Evolutionary conservation across 78 protist genomes (phyloP), one percentile per base, ranked within the genome.

Genomic region (Dictyostelium brefeldianum): DNA sequence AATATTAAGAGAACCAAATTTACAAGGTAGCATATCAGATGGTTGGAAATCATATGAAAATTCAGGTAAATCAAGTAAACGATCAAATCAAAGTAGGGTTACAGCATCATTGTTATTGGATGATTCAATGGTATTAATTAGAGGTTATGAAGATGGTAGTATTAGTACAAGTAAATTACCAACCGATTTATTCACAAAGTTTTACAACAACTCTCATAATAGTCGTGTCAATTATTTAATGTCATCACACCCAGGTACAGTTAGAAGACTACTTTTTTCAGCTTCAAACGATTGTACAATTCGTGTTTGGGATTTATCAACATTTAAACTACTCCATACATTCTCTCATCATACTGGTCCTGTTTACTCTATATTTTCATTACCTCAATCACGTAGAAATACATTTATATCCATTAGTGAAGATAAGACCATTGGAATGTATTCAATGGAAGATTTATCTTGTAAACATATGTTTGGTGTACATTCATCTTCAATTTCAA

Each of bases 381-480:
- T 87, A 20, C 93, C 93, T 36, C 83, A 59, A 4, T 12, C 27
- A 0, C 18, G 79, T 15, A 51, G 69, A 11, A 41, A 77, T 20
- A 74, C 36, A 3, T 87, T 87, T 53, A 47, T 87, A 3, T 87
- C 93, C 1, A 87, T 87, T 7, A 64, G 79, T 51, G 93, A 87
- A 51, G 93, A 87, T 36, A 87, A 87, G 50, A 87, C 93, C 20
- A 47, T 87, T 6, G 93, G 93, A 15, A 87, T 87, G 93, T 87
- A 87, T 25, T 51, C 73, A 7, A 78, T 78, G 67, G 93, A 87
- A 10, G 93, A 87, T 64, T n/a, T 87, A 12, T 59, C 84, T 4
- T 87, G 91, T 74, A 82, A 91, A 73, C 95, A 91, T 54, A 83
- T 91, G 84, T 91, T 83, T 78, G 95, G 95, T 20, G 95, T 91